phyloP scores from a whole-genome alignment of 1,284 basidiomycete species.

The Apiotrichum akiyoshidainum region DNA sequence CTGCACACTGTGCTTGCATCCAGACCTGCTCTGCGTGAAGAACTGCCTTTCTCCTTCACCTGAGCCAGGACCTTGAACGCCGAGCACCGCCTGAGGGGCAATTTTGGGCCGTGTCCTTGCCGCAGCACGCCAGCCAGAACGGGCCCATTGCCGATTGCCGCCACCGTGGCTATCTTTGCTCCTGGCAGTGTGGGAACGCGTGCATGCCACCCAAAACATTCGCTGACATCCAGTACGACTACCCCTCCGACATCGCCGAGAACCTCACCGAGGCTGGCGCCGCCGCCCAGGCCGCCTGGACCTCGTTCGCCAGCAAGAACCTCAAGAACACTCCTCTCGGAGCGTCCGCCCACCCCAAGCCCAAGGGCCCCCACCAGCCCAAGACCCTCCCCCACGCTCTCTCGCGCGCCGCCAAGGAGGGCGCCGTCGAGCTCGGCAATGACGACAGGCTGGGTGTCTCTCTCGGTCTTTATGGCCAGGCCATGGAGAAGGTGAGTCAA shows the following conservation, averaged over 20 bases:
- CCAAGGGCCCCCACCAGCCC: conserved; percentile 51
- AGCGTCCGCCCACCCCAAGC: conserved; percentile 65
- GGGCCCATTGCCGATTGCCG: too few relatives aligned
- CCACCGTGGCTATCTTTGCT: too few relatives aligned
- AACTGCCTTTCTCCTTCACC: too few relatives aligned
- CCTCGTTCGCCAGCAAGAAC: conserved; percentile 81
- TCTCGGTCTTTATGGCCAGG: conserved; percentile 72
- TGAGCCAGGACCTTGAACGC: too few relatives aligned
- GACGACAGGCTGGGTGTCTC: conserved; percentile 72
- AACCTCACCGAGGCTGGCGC: conserved; percentile 56
- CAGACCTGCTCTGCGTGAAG: too few relatives aligned
- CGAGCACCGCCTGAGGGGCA: too few relatives aligned
- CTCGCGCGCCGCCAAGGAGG: conserved; percentile 71
- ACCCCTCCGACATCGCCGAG: conserved; percentile 59
- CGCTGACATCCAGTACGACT: conserved; percentile 64
- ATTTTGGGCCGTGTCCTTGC: too few relatives aligned
- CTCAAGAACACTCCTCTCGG: conserved; percentile 78
- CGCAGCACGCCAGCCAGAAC: too few relatives aligned
- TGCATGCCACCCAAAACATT: too few relatives aligned
- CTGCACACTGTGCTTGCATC: background rate
- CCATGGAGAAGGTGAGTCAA: conserved; percentile 71
- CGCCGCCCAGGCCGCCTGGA: conserved; percentile 72
- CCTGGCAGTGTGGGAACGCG: too few relatives aligned
- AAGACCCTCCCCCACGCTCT: conserved; percentile 96
- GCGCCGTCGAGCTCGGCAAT: conserved; percentile 60